phyloP scores from a whole-genome alignment of 2,329 filamentous ascomycete genomes.

The Xylariomycetidae sp. region DNA sequence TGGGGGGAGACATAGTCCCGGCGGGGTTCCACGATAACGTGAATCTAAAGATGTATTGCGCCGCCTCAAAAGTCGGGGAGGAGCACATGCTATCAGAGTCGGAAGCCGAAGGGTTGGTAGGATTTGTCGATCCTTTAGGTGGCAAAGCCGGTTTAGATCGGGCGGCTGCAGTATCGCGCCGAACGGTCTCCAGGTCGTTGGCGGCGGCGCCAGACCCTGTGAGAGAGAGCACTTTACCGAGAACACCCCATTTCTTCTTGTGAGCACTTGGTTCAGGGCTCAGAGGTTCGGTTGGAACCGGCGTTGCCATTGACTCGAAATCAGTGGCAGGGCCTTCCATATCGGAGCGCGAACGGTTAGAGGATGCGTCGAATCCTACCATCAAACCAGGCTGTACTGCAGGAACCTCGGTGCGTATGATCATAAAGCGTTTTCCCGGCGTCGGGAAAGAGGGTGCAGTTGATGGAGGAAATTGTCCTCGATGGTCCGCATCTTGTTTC shows the following conservation, averaged over 20 bases:
- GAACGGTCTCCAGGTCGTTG: slow-evolving; percentile 46
- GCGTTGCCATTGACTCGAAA: slow-evolving; percentile 22
- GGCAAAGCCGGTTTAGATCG: slow-evolving; percentile 33
- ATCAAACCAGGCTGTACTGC: slow-evolving; percentile 43
- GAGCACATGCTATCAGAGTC: slow-evolving; percentile 52
- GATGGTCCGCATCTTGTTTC: slow-evolving; percentile 59
- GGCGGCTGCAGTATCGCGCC: slow-evolving; percentile 45
- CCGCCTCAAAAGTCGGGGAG: slow-evolving; percentile 49
- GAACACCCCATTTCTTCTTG: slow-evolving; percentile 59
- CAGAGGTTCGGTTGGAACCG: slow-evolving; percentile 16
- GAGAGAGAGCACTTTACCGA: slow-evolving; percentile 58
- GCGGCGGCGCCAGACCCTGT: slow-evolving; percentile 29
- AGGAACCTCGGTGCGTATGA: slow-evolving; percentile 72
- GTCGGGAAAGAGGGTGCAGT: slow-evolving; percentile 81
- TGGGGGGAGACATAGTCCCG: slow-evolving; percentile 48
- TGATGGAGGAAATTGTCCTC: slow-evolving; percentile 56
- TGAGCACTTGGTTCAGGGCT: slow-evolving; percentile 24
- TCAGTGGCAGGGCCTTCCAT: slow-evolving; percentile 18
- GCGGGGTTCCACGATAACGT: slow-evolving; percentile 60
- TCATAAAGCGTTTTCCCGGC: slow-evolving; percentile 80
- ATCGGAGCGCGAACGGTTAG: slow-evolving; percentile 22
- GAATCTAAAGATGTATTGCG: slow-evolving; percentile 69
- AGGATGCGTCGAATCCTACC: slow-evolving; percentile 45
- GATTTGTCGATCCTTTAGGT: slow-evolving; percentile 30
- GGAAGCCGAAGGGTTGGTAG: slow-evolving; percentile 33